Conservation (phyloP, 805 yeast species). For the Pichia paraexigua region DNA sequence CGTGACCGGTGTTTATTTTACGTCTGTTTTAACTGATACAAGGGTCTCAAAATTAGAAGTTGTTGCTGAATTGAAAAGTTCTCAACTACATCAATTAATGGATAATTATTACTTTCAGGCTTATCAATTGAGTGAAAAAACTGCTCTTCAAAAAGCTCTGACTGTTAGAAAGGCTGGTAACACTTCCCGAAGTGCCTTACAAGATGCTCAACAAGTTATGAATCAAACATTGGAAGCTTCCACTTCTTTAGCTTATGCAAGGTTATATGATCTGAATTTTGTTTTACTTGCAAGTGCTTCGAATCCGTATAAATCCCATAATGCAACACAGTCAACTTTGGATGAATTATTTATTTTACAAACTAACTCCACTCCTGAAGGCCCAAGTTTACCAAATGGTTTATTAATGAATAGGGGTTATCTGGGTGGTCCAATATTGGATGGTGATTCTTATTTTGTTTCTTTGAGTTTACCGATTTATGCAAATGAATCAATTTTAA, state of each 20-base stretch:
- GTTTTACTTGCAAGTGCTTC: constrained; percentile 37
- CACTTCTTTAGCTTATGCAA: constrained; percentile 53
- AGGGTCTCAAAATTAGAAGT: constrained; percentile 68
- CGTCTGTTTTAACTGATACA: constrained; percentile 48
- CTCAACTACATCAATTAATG: constrained; percentile 67
- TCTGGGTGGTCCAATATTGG: constrained; percentile 58
- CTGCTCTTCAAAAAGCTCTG: constrained; percentile 51
- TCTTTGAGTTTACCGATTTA: constrained; percentile 74
- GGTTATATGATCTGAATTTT: constrained; percentile 57
- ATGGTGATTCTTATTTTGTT: constrained; percentile 43
- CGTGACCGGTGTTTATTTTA: constrained; percentile 69
- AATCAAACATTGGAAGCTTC: constrained; percentile 60
- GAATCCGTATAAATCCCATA: constrained; percentile 23
- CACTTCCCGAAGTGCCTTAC: constrained; percentile 42
- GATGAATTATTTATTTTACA: constrained; percentile 30
- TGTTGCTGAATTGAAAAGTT: constrained; percentile 72
- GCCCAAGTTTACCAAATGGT: constrained; percentile 33
- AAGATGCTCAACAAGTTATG: constrained; percentile 37
- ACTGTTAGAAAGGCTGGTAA: constrained; percentile 68
- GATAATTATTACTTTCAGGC: constrained; percentile 60
- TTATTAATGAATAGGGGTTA: constrained; percentile 38
- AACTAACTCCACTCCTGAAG: constrained; percentile 3
- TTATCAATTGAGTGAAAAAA: constrained; percentile 54
- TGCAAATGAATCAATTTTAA: constrained; percentile 61
- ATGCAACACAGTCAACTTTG: constrained; percentile 35